A percentile compares a stretch with the other conserved stretches of the same genome.
Evolutionary conservation across 495 filamentous ascomycete species (phyloP).

Genomic region (Wilcoxina mikolae): DNA sequence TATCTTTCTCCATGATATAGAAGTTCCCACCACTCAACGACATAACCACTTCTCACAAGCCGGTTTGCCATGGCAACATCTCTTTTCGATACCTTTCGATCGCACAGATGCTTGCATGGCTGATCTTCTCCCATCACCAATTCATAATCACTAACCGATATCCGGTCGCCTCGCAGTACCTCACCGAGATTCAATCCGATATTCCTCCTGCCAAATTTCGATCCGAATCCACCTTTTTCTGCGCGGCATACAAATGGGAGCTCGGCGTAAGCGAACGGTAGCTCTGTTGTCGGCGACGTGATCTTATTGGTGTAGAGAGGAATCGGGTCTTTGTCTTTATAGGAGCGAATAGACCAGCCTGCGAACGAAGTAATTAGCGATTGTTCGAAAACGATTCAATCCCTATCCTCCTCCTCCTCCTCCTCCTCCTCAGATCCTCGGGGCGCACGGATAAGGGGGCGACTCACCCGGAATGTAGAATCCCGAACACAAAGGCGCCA

Average conservation of each 20-base stretch:
- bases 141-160: constrained; percentile 78
- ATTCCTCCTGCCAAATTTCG: constrained; percentile 59
- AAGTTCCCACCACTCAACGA: constrained; percentile 56
- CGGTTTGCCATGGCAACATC: constrained; percentile 58
- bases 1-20: background rate
- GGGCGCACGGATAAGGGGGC: background rate
- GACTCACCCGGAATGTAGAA: constrained; percentile 21
- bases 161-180: constrained; percentile 80
- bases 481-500: constrained; percentile 8
- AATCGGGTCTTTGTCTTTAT: constrained; percentile 63
- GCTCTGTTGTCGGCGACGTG: constrained; percentile 79
- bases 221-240: constrained; percentile 49
- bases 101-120: constrained; percentile 64
- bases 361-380: background rate
- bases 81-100: constrained; percentile 44
- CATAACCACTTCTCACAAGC: constrained; percentile 69
- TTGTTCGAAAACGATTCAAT: background rate
- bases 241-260: constrained; percentile 85
- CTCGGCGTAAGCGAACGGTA: constrained; percentile 89
- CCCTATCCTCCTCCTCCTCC: background rate
- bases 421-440: background rate
- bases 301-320: constrained; percentile 91
- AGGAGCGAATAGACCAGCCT: constrained; percentile 55
- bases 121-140: constrained; percentile 67
- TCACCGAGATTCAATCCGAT: constrained; percentile 86